Percentiles rank a stretch among this genome's conserved stretches.
Conservation (phyloP, 2,329 filamentous ascomycete species). For the Claviceps cyperi region DNA sequence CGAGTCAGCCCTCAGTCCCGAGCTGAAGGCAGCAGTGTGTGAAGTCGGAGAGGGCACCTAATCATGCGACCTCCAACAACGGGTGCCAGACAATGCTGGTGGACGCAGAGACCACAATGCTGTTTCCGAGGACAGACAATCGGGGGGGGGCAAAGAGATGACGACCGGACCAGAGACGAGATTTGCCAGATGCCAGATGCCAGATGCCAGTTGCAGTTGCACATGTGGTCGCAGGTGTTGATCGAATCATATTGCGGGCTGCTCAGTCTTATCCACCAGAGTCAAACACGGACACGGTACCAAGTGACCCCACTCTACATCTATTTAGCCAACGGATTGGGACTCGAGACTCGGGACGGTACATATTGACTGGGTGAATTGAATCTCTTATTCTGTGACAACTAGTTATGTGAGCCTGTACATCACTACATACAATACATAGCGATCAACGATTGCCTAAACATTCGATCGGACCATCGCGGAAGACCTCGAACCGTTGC, state of each 20-base stretch:
- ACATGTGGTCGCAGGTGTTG: neutral
- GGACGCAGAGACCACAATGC: neutral
- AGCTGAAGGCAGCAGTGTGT: constrained; percentile 13
- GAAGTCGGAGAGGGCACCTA: constrained; percentile 5
- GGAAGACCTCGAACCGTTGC: too few species aligned
- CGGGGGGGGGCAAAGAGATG: neutral
- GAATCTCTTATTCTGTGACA: too few species aligned
- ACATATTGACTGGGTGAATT: too few species aligned
- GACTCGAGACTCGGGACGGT: too few species aligned
- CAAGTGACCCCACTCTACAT: too few species aligned
- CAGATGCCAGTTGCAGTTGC: neutral
- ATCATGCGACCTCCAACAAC: constrained; percentile 9
- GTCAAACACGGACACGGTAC: too few species aligned
- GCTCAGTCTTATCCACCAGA: neutral
- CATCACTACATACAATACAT: neutral
- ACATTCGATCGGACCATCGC: neutral
- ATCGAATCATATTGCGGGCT: neutral
- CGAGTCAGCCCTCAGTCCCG: constrained; percentile 16
- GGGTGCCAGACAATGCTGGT: neutral
- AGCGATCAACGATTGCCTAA: neutral
- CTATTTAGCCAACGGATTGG: too few species aligned
- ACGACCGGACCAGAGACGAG: neutral
- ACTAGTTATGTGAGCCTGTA: too few species aligned
- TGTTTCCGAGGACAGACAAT: neutral
- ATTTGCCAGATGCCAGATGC: neutral